Evolutionary conservation across 176 grass and related monocot genomes (phyloP).

Genomic region (Oryza brachyantha): DNA sequence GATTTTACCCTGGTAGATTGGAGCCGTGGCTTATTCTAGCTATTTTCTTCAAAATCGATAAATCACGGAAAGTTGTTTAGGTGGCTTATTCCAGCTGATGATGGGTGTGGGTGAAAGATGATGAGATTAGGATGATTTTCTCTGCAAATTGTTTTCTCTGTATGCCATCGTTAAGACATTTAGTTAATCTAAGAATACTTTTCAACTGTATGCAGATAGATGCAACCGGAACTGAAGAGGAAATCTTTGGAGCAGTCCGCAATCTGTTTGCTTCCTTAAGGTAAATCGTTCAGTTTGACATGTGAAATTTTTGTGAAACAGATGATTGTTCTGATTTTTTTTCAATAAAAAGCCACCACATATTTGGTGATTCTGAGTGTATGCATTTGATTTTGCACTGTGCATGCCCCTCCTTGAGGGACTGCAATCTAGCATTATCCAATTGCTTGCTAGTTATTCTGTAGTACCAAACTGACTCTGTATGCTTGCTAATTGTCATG

Average conservation of each 20-base stretch:
- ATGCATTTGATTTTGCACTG: background rate
- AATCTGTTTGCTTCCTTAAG: constrained; percentile 61
- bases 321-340: background rate
- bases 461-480: background rate
- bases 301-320: background rate
- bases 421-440: background rate
- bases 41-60: background rate
- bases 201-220: constrained; percentile 57
- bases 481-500: background rate
- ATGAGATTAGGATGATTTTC: background rate
- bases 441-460: background rate
- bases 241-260: constrained; percentile 66
- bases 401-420: background rate
- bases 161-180: background rate
- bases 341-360: background rate
- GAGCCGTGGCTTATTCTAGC: background rate
- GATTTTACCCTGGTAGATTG: background rate
- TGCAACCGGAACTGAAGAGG: constrained; percentile 63
- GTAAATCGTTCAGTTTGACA: constrained; percentile 28
- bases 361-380: background rate
- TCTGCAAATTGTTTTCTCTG: background rate
- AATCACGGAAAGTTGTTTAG: too few species aligned
- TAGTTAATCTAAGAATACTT: constrained; percentile 16
- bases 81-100: too few species aligned
- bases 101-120: too few species aligned